A percentile compares a stretch with the other conserved stretches of the same genome.
Conservation (phyloP, 331 rosid species). For the Acacia concinna region DNA sequence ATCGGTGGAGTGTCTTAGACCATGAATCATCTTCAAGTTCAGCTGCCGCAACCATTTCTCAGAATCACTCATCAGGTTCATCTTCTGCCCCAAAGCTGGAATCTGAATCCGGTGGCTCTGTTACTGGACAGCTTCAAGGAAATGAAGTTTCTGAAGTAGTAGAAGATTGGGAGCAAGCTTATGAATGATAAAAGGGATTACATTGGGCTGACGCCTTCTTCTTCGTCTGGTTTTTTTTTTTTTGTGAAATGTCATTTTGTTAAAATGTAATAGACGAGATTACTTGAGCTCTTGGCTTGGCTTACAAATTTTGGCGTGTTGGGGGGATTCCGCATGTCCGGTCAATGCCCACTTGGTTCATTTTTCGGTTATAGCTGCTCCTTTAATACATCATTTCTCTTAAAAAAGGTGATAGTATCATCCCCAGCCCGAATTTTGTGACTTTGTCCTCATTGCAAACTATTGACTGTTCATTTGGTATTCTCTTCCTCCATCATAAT, state of each 20-base stretch:
- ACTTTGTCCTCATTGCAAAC: neutral
- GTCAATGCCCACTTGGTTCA: too few relatives aligned
- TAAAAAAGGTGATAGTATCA: neutral
- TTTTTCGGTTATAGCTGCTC: too few relatives aligned
- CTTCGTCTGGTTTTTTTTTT: neutral
- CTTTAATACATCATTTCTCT: neutral
- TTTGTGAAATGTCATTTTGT: neutral
- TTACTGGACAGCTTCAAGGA: slow-evolving; percentile 32
- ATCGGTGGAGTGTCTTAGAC: slow-evolving; percentile 45
- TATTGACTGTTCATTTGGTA: neutral
- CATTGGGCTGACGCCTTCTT: neutral
- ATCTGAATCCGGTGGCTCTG: slow-evolving; percentile 35
- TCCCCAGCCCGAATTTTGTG: neutral
- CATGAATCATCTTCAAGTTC: slow-evolving; percentile 46
- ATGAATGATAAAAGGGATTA: slow-evolving; percentile 34
- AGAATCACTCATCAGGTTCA: slow-evolving; percentile 29
- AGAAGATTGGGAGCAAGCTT: slow-evolving; percentile 94
- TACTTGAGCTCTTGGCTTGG: neutral
- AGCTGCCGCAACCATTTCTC: slow-evolving; percentile 36
- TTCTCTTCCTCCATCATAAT: neutral
- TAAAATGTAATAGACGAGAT: neutral
- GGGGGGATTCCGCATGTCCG: neutral
- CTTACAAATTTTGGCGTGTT: slow-evolving; percentile 18
- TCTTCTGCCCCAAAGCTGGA: slow-evolving; percentile 31
- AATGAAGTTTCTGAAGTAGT: slow-evolving; percentile 58